A percentile compares a stretch with the other conserved stretches of the same genome.
phyloP scores from a whole-genome alignment of 306 rosid genomes.

The Acacia melanoxylon region DNA sequence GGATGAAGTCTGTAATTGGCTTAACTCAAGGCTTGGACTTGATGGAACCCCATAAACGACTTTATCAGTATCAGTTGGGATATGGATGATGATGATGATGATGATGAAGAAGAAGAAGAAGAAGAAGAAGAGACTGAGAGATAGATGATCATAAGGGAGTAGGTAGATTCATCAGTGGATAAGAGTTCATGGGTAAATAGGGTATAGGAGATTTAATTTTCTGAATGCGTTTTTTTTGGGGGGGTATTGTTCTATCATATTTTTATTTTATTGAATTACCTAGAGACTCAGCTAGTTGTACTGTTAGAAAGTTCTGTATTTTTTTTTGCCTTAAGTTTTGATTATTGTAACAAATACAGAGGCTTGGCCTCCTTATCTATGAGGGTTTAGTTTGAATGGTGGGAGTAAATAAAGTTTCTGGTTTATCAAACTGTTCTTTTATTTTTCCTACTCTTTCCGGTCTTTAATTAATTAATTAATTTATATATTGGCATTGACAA shows the following conservation, averaged over 20 bases:
- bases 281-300: slow-evolving; percentile 34
- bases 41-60: slow-evolving; percentile 53
- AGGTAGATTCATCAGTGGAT: slow-evolving; percentile 37
- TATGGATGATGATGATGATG: slow-evolving; percentile 35
- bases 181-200: slow-evolving; percentile 48
- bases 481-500: neutral
- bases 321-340: slow-evolving; percentile 2
- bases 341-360: slow-evolving; percentile 29
- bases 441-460: neutral
- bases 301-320: slow-evolving; percentile 16
- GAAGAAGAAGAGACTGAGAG: slow-evolving; percentile 5
- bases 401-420: slow-evolving; percentile 7
- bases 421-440: neutral
- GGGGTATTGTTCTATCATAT: slow-evolving; percentile 30
- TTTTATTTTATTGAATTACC: slow-evolving; percentile 34
- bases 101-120: no score
- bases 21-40: slow-evolving; percentile 74
- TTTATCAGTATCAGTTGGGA: neutral
- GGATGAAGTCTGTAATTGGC: slow-evolving; percentile 94
- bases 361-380: slow-evolving; percentile 37
- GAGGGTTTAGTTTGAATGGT: neutral
- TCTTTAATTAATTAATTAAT: neutral
- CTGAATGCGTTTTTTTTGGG: slow-evolving; percentile 38
- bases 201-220: slow-evolving; percentile 45
- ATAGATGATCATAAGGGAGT: slow-evolving; percentile 31